Conservation (phyloP, 805 yeast genomes). For the Candida ipomoeae region DNA sequence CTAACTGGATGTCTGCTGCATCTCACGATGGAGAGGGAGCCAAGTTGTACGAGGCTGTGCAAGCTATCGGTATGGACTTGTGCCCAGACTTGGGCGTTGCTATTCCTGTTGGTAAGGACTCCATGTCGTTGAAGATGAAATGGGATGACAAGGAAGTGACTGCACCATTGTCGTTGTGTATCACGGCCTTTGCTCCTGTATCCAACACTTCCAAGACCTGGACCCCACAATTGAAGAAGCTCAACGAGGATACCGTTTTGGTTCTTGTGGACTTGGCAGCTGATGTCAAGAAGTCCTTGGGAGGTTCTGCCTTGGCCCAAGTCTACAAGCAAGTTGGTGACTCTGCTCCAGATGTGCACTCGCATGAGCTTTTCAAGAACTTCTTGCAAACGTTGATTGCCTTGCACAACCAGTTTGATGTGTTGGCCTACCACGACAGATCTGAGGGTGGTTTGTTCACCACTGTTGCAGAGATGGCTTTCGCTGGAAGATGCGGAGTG, state of each 20-base stretch:
- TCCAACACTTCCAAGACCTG: constrained; percentile 81
- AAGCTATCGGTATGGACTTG: constrained; percentile 89
- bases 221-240: constrained; percentile 77
- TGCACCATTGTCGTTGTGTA: constrained; percentile 87
- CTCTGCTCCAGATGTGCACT: constrained; percentile 77
- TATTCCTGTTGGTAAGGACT: constrained; percentile 98
- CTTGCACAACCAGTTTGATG: constrained; percentile 64
- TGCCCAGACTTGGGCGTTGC: constrained; percentile 90
- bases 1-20: constrained; percentile 99
- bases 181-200: constrained; percentile 92
- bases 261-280: constrained; percentile 78
- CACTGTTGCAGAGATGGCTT: constrained; percentile 91
- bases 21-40: constrained; percentile 93
- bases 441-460: constrained; percentile 94
- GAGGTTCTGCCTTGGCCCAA: constrained; percentile 94
- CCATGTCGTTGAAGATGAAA: constrained; percentile 98
- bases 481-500: constrained; percentile 88
- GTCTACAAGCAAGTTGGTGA: constrained; percentile 87
- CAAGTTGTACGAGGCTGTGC: constrained; percentile 92
- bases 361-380: constrained; percentile 55
- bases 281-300: constrained; percentile 54
- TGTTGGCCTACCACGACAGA: constrained; percentile 89
- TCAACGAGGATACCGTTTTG: constrained; percentile 52
- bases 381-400: constrained; percentile 65
- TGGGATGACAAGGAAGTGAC: constrained; percentile 92